These are phyloP conservation scores for Leishmania tropica DNA, from an alignment of 208 protist genomes.

Conservation along the genomic window DNA sequence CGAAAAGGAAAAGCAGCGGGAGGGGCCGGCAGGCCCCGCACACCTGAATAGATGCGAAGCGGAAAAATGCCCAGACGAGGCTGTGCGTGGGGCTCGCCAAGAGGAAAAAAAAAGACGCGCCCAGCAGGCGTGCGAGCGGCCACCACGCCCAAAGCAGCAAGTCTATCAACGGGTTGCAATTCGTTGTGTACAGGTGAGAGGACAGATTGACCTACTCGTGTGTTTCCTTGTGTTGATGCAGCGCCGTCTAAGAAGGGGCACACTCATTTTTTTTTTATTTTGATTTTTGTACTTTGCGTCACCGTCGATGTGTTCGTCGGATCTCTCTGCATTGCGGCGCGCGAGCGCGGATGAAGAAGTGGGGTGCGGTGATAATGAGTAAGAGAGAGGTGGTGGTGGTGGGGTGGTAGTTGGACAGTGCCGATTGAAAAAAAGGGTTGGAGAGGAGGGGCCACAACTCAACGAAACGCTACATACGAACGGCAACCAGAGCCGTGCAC, in stretches of 20 bases:
- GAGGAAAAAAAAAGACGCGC: not conserved
- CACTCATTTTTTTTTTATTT: not conserved
- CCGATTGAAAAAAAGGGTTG: not conserved
- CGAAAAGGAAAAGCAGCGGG: not conserved
- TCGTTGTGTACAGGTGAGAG: not conserved
- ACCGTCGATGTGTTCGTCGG: not conserved
- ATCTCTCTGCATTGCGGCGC: not conserved
- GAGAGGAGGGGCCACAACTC: not conserved
- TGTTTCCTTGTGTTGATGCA: not conserved
- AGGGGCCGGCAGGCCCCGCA: not conserved
- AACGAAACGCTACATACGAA: not conserved
- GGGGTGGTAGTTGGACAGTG: not conserved
- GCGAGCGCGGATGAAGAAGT: not conserved
- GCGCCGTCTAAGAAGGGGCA: not conserved
- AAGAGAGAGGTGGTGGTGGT: not conserved
- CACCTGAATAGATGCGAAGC: not conserved
- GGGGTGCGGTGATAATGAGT: not conserved
- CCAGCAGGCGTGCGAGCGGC: not conserved
- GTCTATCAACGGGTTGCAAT: not conserved
- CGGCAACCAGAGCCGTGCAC: not conserved
- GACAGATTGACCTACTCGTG: not conserved
- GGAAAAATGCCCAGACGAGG: not conserved
- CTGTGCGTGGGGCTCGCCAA: not conserved
- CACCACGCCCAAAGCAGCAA: not conserved
- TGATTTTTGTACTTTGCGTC: not conserved